Percentiles rank a stretch among this genome's conserved stretches.
Evolutionary conservation across 2,329 filamentous ascomycete species (phyloP).

Genomic region (Passalora sequoiae): DNA sequence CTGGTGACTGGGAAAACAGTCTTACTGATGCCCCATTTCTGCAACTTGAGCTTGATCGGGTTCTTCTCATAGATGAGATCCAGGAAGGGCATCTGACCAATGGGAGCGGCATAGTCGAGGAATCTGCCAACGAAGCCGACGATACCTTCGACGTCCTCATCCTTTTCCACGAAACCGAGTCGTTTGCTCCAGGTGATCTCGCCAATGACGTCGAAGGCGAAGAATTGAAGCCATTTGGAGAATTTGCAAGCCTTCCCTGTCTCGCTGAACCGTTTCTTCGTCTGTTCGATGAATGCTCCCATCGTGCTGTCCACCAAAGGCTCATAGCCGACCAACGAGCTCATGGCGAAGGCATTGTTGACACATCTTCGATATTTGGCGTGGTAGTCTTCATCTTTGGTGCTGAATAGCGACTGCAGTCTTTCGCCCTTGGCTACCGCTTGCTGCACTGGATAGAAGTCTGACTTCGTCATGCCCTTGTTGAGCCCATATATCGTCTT

Average conservation of each 20-base stretch:
- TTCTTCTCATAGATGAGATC: slow-evolving; percentile 70
- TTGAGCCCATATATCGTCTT: slow-evolving; percentile 77
- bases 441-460: slow-evolving; percentile 76
- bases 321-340: slow-evolving; percentile 69
- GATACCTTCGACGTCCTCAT: slow-evolving; percentile 71
- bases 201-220: slow-evolving; percentile 76
- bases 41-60: slow-evolving; percentile 62
- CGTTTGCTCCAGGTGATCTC: slow-evolving; percentile 71
- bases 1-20: slow-evolving; percentile 65
- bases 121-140: slow-evolving; percentile 59
- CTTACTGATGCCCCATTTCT: slow-evolving; percentile 62
- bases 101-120: slow-evolving; percentile 65
- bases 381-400: slow-evolving; percentile 69
- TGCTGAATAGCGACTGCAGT: slow-evolving; percentile 70
- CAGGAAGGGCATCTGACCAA: slow-evolving; percentile 69
- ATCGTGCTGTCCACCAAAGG: slow-evolving; percentile 73
- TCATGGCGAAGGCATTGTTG: slow-evolving; percentile 74
- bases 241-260: slow-evolving; percentile 55
- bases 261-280: slow-evolving; percentile 39
- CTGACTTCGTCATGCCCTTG: slow-evolving; percentile 75
- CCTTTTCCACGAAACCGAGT: slow-evolving; percentile 68
- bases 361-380: slow-evolving; percentile 69
- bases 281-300: slow-evolving; percentile 59
- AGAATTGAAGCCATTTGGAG: slow-evolving; percentile 70
- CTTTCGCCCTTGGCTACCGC: slow-evolving; percentile 63